phyloP scores from a whole-genome alignment of 345 rosid genomes.

The Euclidium syriacum region DNA sequence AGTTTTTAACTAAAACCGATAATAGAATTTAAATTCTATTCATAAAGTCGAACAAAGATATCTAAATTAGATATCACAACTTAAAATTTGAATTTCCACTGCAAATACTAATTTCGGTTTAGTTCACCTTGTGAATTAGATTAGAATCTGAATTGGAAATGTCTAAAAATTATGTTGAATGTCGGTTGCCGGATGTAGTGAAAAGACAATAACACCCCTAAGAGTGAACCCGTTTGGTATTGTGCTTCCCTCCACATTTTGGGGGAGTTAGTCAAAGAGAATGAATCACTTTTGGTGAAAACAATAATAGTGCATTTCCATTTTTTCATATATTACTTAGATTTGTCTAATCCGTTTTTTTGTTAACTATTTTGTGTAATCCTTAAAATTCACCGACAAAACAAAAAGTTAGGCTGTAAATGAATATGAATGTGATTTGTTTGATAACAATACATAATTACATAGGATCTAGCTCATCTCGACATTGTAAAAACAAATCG shows the following conservation, averaged over 20 bases:
- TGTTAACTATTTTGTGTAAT: not conserved
- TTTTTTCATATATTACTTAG: not conserved
- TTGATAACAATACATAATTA: constrained; percentile 14
- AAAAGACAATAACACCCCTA: constrained; percentile 10
- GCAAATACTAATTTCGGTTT: too few species aligned
- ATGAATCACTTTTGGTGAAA: constrained; percentile 22
- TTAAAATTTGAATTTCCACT: too few species aligned
- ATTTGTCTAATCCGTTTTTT: not conserved
- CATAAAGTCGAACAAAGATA: too few species aligned
- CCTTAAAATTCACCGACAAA: constrained; percentile 6
- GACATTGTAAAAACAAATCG: constrained; percentile 21
- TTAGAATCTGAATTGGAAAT: too few species aligned
- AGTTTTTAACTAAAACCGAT: not conserved
- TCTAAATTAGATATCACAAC: too few species aligned
- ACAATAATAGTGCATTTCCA: not conserved
- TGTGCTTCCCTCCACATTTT: constrained; percentile 24
- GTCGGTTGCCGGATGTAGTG: not conserved
- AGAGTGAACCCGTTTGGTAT: constrained; percentile 15
- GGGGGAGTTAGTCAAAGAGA: constrained; percentile 32
- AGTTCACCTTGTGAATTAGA: not conserved
- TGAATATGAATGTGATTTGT: constrained; percentile 19
- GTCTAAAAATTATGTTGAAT: too few species aligned
- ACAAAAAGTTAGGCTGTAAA: not conserved
- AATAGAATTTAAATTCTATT: too few species aligned
- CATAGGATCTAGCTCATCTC: constrained; percentile 33